Conservation (phyloP, 257 asterid genomes). For the Coffea eugenioides region DNA sequence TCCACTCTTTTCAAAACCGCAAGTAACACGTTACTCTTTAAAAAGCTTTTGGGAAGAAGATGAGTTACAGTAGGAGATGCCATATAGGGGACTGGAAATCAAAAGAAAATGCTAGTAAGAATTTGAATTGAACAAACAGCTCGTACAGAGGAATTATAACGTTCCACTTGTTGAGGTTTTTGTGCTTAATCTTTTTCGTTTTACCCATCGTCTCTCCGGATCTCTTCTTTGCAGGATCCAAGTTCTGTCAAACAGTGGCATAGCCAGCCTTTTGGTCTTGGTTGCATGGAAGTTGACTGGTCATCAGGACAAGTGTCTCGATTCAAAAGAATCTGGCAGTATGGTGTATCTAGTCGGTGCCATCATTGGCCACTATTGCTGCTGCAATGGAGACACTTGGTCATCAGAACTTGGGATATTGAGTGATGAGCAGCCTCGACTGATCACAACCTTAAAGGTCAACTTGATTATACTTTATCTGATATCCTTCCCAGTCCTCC, state of each 20-base stretch:
- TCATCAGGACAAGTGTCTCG: conserved; percentile 64
- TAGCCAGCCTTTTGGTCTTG: conserved; percentile 60
- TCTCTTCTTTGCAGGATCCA: conserved; percentile 65
- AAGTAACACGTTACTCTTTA: no score
- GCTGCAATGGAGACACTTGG: conserved; percentile 98
- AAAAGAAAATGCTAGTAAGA: background rate
- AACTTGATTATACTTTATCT: conserved; percentile 9
- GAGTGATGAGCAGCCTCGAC: conserved; percentile 80
- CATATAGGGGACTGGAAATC: background rate
- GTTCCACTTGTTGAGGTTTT: background rate
- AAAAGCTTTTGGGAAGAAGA: background rate
- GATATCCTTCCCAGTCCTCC: background rate
- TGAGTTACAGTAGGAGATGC: background rate
- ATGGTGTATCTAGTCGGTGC: conserved; percentile 68
- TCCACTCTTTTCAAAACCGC: no score
- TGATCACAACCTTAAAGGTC: conserved; percentile 89
- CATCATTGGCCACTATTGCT: conserved; percentile 85
- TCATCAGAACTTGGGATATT: conserved; percentile 97
- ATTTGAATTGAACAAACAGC: background rate
- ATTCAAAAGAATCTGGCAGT: conserved; percentile 68
- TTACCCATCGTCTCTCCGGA: background rate
- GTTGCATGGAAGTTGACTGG: conserved; percentile 64
- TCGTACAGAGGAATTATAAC: background rate
- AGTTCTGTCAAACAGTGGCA: conserved; percentile 79
- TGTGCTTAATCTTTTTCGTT: background rate